These are phyloP conservation scores for Quercus variabilis DNA, from an alignment of 306 rosid genomes.

Conservation along the genomic window DNA sequence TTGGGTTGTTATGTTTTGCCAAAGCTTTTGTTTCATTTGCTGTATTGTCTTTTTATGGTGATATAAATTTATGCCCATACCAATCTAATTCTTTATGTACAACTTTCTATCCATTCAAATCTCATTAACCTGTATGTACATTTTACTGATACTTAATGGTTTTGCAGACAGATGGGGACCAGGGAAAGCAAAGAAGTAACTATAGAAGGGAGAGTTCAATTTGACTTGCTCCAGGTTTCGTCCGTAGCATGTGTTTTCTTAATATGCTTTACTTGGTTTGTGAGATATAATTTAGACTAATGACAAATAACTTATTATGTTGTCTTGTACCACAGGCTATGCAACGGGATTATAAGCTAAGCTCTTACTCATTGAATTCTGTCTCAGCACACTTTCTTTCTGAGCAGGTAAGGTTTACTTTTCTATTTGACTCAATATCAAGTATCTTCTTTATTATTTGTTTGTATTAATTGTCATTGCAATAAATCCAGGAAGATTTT, in stretches of 20 bases:
- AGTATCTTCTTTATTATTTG: neutral
- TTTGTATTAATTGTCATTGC: slow-evolving; percentile 11
- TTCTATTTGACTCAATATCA: slow-evolving; percentile 19
- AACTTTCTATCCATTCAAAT: neutral
- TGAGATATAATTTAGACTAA: slow-evolving; percentile 1
- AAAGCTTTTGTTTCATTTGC: neutral
- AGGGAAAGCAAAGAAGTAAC: slow-evolving; percentile 96
- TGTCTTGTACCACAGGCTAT: slow-evolving; percentile 51
- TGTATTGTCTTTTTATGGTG: neutral
- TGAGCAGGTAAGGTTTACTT: slow-evolving; percentile 64
- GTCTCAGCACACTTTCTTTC: slow-evolving; percentile 97
- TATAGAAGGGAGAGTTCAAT: slow-evolving; percentile 96
- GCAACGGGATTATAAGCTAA: slow-evolving; percentile 92
- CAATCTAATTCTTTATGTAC: neutral
- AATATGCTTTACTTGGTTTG: slow-evolving; percentile 14
- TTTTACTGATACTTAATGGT: slow-evolving; percentile 25
- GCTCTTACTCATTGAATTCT: slow-evolving; percentile 95
- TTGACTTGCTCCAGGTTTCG: slow-evolving; percentile 93
- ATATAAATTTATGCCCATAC: neutral
- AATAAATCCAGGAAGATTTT: neutral
- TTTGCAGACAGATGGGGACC: slow-evolving; percentile 81
- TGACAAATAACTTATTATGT: slow-evolving; percentile 18
- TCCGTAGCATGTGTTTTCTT: slow-evolving; percentile 19
- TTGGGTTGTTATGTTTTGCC: neutral
- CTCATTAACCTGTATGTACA: neutral